Evolutionary conservation across 495 filamentous ascomycete genomes (phyloP), one percentile per base, ranked within the genome.

Genomic region (Xanthoparmelia taractica): DNA sequence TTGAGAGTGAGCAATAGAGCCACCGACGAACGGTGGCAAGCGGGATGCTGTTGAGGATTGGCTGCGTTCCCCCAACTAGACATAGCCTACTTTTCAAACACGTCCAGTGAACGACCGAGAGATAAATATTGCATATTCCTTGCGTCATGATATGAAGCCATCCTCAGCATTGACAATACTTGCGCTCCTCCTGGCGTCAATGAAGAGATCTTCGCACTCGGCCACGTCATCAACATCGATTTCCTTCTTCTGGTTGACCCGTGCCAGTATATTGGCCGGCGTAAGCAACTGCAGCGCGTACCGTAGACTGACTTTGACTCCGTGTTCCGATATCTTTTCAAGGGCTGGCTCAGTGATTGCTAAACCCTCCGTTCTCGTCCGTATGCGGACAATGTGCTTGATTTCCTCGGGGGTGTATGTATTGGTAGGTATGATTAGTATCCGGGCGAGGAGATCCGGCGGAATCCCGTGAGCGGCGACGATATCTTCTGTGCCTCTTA

Each of bases 351-450:
- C 90, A 12, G 87, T 85, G 59, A 97, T 87, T 65, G 79, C 81
- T 29, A 96, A 80, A 31, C 84, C 83, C 77, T 98, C 94, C 1
- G 87, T 91, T 68, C 82, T 85, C 13, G 89, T 84, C 40, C 94
- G 89, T 67, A 94, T 82, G 57, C 84, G 81, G 60, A 97, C 86
- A 71, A 98, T 98, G 29, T 84, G 82, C 76, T 88, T 89, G 75
- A 98, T 92, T 76, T 98, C 92, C 4, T 89, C 85, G 17, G 85
- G 79, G 43, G 84, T 80, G 73, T 97, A 98, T 7, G 89, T 83
- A 68, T 88, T 85, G 34, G 94, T 98, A 33, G 94, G 94, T 68
- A 98, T 87, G 75, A 98, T 97, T 68, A 98, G 87, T 23, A 97
- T 84, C 45, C 94, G 90, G 58, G 88, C 88, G 36, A 97, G 82